Evolutionary conservation across 768 basidiomycete genomes (phyloP), one percentile per base, ranked within the genome.

Genomic region (Phylloporus sp.): DNA sequence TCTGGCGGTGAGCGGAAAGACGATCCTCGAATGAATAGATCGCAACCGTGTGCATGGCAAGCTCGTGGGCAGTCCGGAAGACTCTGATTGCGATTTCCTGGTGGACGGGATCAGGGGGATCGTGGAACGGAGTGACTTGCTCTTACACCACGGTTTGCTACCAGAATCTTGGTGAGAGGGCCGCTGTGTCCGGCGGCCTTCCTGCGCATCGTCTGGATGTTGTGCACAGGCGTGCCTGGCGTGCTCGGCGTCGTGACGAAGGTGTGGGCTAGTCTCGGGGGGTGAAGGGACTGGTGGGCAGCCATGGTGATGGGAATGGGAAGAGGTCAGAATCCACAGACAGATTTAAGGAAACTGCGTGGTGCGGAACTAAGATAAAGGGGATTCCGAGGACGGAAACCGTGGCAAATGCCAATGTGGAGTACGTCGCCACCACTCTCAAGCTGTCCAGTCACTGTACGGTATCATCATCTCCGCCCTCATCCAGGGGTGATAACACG

Each of bases 41-140:
- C 29, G 96, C 96, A 46, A 98, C 96, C 38, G 94, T 96, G 67
- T 94, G 91, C 94, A 98, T 96, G 9, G 94, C 96, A 50, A 99
- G 78, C 64, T 99, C 96, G 73, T 99, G 96, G 40, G 96, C 90
- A 1, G 94, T 97, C 61, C 94, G 78, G 78, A 99, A 98, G 33
- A 99, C 93, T 62, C 96, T 89, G 59, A 99, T 92, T 23, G 96
- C 96, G 68, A 99, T 99, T 86, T 99, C 93, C 90, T 92, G 62
- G 29, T 13, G 52, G 43, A 41, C 53, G 41, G 33, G 24, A 31
- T 44, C 11, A 49, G 36, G 13, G 29, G 48, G 36, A 46, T 23
- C 27, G 26, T 35, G 29, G 47, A 45, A 49, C 35, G 23, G 59
- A 44, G 32, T 46, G 24, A n/a, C 14, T 20, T 8, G 22, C 20